These are phyloP conservation scores for Panicum hallii DNA, from an alignment of 202 grass and related monocot genomes.

Conservation along the genomic window DNA sequence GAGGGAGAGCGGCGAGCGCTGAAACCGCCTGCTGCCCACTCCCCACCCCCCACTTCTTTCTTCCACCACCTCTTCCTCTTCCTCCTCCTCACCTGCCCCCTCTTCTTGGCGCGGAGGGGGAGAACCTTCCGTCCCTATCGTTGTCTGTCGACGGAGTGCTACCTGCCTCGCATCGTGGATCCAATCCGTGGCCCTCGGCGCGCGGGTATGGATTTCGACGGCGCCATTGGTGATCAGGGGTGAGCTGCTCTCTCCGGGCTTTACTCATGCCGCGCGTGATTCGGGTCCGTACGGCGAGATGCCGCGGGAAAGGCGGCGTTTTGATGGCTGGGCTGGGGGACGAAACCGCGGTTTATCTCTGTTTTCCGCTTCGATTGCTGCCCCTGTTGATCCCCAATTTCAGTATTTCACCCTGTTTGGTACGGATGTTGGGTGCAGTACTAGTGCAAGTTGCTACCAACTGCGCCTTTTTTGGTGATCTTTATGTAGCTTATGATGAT, in stretches of 20 bases:
- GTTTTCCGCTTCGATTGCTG: conserved; percentile 15
- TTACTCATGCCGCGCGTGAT: neutral
- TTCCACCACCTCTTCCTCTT: neutral
- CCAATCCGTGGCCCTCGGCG: neutral
- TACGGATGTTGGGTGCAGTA: conserved; percentile 20
- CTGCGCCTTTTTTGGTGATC: conserved; percentile 18
- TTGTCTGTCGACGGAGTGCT: neutral
- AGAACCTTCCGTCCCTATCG: conserved; percentile 3
- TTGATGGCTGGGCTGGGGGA: neutral
- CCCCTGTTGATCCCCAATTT: conserved; percentile 43
- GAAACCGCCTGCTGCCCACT: conserved; percentile 30
- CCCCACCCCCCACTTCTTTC: neutral
- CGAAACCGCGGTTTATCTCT: neutral
- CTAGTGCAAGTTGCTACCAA: conserved; percentile 9
- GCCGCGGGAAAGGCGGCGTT: neutral
- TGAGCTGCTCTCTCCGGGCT: conserved; percentile 39
- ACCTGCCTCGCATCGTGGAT: conserved; percentile 24
- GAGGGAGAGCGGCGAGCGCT: conserved; percentile 24
- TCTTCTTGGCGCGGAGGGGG: neutral
- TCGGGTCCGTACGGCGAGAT: neutral
- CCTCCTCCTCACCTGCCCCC: neutral
- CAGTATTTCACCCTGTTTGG: neutral
- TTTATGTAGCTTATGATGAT: conserved; percentile 26
- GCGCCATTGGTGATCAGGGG: conserved; percentile 59
- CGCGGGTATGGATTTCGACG: conserved; percentile 54